A percentile compares a stretch with the other conserved stretches of the same genome.
These are phyloP conservation scores for Leccinum incarnatum DNA, from an alignment of 768 basidiomycete genomes.

Conservation along the genomic window DNA sequence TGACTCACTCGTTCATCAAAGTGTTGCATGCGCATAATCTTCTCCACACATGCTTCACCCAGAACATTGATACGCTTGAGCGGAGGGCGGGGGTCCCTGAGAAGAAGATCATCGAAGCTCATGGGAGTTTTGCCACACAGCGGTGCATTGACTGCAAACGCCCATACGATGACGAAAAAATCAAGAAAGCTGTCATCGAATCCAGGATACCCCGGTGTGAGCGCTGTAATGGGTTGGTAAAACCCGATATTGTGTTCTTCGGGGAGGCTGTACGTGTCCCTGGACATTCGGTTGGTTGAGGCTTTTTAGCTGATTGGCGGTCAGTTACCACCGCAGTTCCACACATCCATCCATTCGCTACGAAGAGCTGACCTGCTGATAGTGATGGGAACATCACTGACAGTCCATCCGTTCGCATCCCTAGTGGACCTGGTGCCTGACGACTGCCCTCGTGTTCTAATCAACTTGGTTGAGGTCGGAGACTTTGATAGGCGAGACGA, in stretches of 20 bases:
- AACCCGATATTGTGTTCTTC: conserved; percentile 96
- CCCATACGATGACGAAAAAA: conserved; percentile 60
- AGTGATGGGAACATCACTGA: conserved; percentile 87
- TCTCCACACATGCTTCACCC: conserved; percentile 80
- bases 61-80: conserved; percentile 93
- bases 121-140: conserved; percentile 90
- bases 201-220: conserved; percentile 63
- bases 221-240: conserved; percentile 69
- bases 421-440: conserved; percentile 57
- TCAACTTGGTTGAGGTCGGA: conserved; percentile 85
- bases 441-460: conserved; percentile 75
- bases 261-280: conserved; percentile 63
- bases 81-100: conserved; percentile 74
- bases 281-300: neutral
- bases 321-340: conserved; percentile 75
- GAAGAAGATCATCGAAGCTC: conserved; percentile 85
- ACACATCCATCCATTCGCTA: conserved; percentile 51
- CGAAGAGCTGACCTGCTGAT: conserved; percentile 79
- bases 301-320: neutral
- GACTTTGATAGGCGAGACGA: conserved; percentile 58
- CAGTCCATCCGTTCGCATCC: conserved; percentile 83
- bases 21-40: conserved; percentile 68
- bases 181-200: conserved; percentile 59
- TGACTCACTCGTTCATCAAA: conserved; percentile 86
- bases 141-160: conserved; percentile 74